These are phyloP conservation scores for Phoma sp. DNA, from an alignment of 2,329 filamentous ascomycete genomes.

Conservation along the genomic window DNA sequence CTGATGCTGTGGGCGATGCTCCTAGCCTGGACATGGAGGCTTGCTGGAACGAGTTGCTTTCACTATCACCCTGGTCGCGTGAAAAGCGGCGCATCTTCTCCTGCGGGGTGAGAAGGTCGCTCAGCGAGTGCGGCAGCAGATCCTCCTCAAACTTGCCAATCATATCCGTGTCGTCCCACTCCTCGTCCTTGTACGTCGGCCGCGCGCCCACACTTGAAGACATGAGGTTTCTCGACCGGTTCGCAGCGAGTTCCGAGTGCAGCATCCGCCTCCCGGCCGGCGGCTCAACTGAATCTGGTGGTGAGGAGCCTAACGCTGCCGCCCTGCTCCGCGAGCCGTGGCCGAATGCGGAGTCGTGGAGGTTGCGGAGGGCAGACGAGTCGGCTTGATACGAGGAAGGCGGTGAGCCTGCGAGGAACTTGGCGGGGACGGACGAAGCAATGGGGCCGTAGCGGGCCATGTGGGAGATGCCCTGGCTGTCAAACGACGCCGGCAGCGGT, in stretches of 20 bases:
- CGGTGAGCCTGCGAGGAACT: slow-evolving; percentile 88
- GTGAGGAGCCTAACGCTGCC: slow-evolving; percentile 57
- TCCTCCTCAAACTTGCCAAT: slow-evolving; percentile 87
- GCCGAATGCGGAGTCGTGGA: slow-evolving; percentile 72
- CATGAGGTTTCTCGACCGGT: slow-evolving; percentile 61
- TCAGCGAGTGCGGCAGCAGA: slow-evolving; percentile 76
- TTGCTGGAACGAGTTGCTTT: slow-evolving; percentile 54
- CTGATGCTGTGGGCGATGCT: slow-evolving; percentile 54
- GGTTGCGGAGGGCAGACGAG: slow-evolving; percentile 66
- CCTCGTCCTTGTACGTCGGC: slow-evolving; percentile 56
- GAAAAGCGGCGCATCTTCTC: slow-evolving; percentile 67
- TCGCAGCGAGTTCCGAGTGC: slow-evolving; percentile 69
- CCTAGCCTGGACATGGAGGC: slow-evolving; percentile 60
- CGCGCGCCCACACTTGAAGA: slow-evolving; percentile 66
- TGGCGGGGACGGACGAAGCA: slow-evolving; percentile 89
- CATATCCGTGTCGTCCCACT: slow-evolving; percentile 57
- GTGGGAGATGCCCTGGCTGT: slow-evolving; percentile 93
- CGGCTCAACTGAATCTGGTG: slow-evolving; percentile 70
- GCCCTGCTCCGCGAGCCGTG: slow-evolving; percentile 69
- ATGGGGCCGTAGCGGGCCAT: slow-evolving; percentile 89
- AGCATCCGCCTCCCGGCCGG: slow-evolving; percentile 66
- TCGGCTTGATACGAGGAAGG: slow-evolving; percentile 69
- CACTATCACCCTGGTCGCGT: slow-evolving; percentile 63
- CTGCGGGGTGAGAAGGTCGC: slow-evolving; percentile 69
- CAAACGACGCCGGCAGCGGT: slow-evolving; percentile 91